phyloP scores from a whole-genome alignment of 768 basidiomycete species.

The Russula lepida region DNA sequence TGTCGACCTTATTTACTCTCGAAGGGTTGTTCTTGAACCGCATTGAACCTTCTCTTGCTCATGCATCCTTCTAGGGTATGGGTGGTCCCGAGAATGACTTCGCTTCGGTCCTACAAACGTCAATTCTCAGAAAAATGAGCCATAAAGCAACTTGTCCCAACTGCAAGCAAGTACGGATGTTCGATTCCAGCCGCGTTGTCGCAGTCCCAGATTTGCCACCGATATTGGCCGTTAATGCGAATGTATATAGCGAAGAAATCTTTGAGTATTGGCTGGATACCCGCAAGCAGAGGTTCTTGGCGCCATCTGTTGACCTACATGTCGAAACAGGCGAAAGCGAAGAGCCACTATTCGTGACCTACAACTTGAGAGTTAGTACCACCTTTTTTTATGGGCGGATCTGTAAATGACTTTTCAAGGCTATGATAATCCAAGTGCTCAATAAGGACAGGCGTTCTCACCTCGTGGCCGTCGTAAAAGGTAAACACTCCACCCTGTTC shows the following conservation, averaged over 20 bases:
- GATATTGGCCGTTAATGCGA: conserved; percentile 79
- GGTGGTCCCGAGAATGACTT: conserved; percentile 45
- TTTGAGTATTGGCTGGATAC: conserved; percentile 69
- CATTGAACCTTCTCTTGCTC: background rate
- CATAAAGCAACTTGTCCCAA: conserved; percentile 82
- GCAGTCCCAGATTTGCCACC: conserved; percentile 65
- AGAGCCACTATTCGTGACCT: conserved; percentile 48
- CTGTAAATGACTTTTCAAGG: conserved; percentile 34
- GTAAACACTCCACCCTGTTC: conserved; percentile 32
- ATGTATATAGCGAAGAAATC: conserved; percentile 67
- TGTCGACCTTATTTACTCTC: conserved; percentile 80
- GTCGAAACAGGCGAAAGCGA: conserved; percentile 54
- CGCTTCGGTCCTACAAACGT: conserved; percentile 56
- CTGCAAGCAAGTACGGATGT: conserved; percentile 71
- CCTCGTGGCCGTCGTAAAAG: conserved; percentile 80
- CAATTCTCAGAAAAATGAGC: conserved; percentile 70
- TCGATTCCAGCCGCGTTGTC: conserved; percentile 62
- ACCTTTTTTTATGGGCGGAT: background rate
- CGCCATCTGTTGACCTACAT: conserved; percentile 44
- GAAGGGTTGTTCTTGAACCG: conserved; percentile 46
- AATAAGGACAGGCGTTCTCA: conserved; percentile 68
- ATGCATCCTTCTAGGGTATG: conserved; percentile 27
- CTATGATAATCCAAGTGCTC: conserved; percentile 73
- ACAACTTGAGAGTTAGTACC: conserved; percentile 61
- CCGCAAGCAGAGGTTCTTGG: conserved; percentile 50